These are phyloP conservation scores for Podospora bellae-mahoneyi DNA, from an alignment of 495 filamentous ascomycete species.

Conservation along the genomic window DNA sequence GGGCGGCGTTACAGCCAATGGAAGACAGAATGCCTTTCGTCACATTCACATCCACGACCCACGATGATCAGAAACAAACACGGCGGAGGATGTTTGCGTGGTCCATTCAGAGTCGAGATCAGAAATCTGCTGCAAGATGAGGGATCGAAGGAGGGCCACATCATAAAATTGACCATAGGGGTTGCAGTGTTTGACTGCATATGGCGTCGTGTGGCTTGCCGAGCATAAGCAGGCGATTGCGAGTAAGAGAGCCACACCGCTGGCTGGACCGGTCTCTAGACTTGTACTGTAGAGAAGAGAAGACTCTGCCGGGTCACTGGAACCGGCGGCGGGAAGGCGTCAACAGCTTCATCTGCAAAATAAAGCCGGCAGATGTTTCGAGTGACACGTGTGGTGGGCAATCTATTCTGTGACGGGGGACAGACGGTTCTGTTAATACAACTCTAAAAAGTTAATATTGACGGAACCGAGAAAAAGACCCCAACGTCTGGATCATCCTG, in stretches of 20 bases:
- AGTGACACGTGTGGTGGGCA: constrained; percentile 27
- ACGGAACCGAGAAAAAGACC: constrained; percentile 27
- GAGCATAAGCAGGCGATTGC: not conserved
- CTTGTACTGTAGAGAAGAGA: not conserved
- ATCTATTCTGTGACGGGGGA: constrained; percentile 23
- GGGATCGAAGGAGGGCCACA: not conserved
- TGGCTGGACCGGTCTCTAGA: not conserved
- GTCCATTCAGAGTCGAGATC: not conserved
- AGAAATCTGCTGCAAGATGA: constrained; percentile 23
- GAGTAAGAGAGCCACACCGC: not conserved
- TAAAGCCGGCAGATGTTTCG: constrained; percentile 37
- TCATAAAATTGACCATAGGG: constrained; percentile 5
- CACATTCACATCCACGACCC: not conserved
- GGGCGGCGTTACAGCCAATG: not conserved
- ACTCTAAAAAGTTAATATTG: constrained; percentile 20
- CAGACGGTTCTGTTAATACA: constrained; percentile 16
- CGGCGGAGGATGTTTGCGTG: not conserved
- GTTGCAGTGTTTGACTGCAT: constrained; percentile 9
- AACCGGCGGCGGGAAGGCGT: constrained; percentile 10
- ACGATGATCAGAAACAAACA: not conserved
- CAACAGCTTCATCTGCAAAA: constrained; percentile 27
- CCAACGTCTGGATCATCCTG: constrained; percentile 13
- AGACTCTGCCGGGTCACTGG: not conserved
- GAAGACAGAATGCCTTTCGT: not conserved
- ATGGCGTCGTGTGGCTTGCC: constrained; percentile 15